Evolutionary conservation across 208 protist species (phyloP).

Genomic region (Trypanosoma mega): DNA sequence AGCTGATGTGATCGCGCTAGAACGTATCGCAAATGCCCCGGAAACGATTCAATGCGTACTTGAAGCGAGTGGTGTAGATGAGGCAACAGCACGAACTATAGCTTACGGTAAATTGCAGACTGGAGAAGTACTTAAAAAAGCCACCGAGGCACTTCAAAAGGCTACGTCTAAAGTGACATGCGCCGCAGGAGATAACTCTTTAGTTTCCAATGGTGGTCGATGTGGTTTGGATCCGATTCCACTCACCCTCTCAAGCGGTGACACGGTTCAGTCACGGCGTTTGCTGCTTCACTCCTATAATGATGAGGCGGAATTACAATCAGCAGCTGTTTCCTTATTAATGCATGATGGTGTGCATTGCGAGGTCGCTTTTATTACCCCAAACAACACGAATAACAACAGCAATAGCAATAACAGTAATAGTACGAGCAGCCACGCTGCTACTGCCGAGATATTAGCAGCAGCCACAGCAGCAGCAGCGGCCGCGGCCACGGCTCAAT

Average conservation of each 20-base stretch:
- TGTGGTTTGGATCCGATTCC: conserved; percentile 1
- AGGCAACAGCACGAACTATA: background rate
- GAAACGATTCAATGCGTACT: conserved; percentile 17
- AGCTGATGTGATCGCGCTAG: conserved; percentile 65
- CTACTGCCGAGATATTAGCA: conserved; percentile 21
- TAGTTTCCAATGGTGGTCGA: background rate
- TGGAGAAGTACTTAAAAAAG: too few species aligned
- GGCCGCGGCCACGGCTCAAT: conserved; percentile 19
- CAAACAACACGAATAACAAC: background rate
- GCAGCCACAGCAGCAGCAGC: conserved; percentile 14
- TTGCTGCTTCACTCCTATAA: conserved; percentile 56
- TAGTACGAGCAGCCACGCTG: background rate
- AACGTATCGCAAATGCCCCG: conserved; percentile 58
- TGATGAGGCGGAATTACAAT: conserved; percentile 66
- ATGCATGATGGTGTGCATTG: conserved; percentile 71
- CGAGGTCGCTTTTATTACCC: conserved; percentile 52
- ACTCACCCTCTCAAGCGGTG: conserved; percentile 16
- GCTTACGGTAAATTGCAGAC: background rate
- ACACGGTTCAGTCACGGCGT: conserved; percentile 4
- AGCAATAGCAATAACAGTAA: background rate
- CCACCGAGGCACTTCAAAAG: background rate
- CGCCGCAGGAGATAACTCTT: too few species aligned
- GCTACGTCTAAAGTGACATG: background rate
- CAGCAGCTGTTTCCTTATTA: conserved; percentile 47
- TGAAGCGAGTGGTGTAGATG: conserved; percentile 1